These are phyloP conservation scores for Dictyostelium intermedium DNA, from an alignment of 78 protist species.

Conservation along the genomic window DNA sequence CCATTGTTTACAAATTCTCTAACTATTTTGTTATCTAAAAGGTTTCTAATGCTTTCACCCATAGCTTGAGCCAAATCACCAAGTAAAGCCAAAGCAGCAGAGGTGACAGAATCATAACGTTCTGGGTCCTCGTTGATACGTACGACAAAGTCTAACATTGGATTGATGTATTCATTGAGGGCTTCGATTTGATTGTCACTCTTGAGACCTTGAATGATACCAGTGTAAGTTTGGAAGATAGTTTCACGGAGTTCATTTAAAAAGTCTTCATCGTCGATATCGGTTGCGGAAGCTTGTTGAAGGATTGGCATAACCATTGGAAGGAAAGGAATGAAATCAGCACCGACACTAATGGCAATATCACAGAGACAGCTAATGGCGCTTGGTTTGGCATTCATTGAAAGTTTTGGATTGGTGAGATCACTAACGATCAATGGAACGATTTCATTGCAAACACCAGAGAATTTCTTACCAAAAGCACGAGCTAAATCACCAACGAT, in stretches of 20 bases:
- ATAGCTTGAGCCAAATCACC: slow-evolving; percentile 51
- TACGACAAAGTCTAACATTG: slow-evolving; percentile 9
- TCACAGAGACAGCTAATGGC: slow-evolving; percentile 91
- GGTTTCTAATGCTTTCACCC: slow-evolving; percentile 7
- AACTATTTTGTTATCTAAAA: background rate
- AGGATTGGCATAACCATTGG: slow-evolving; percentile 69
- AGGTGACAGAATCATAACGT: background rate
- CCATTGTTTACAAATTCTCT: slow-evolving; percentile 19
- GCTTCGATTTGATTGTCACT: slow-evolving; percentile 7
- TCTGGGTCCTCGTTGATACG: background rate
- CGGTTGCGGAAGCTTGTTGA: slow-evolving; percentile 39
- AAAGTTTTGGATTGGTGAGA: slow-evolving; percentile 26
- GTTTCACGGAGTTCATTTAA: slow-evolving; percentile 82
- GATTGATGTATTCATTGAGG: background rate
- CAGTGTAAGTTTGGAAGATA: slow-evolving; percentile 88
- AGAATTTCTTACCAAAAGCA: slow-evolving; percentile 73
- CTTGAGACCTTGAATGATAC: slow-evolving; percentile 89
- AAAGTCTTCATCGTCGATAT: slow-evolving; percentile 76
- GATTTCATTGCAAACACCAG: slow-evolving; percentile 49
- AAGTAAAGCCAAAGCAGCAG: slow-evolving; percentile 37
- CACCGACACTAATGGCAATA: slow-evolving; percentile 90
- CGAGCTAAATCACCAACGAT: slow-evolving; percentile 91
- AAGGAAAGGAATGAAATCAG: slow-evolving; percentile 78
- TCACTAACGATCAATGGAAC: slow-evolving; percentile 70
- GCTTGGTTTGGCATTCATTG: slow-evolving; percentile 86